Conservation (phyloP, 352 stramenopile genomes). For the Proteromonas lacertae region DNA sequence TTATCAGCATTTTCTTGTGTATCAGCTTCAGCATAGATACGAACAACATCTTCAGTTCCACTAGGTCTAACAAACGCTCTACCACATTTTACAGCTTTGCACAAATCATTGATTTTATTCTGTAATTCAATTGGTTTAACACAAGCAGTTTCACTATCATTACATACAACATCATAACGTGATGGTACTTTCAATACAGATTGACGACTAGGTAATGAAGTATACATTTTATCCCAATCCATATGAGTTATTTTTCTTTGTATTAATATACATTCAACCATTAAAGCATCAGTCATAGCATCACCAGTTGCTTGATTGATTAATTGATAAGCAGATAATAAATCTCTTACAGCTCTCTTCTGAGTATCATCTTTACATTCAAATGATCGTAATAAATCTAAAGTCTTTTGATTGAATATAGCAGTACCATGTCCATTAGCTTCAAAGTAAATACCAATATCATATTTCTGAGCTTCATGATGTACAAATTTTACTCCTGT, state of each 20-base stretch:
- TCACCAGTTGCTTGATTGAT: slow-evolving; percentile 72
- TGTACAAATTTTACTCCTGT: slow-evolving; percentile 93
- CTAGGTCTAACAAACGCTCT: slow-evolving; percentile 65
- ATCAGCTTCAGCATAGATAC: slow-evolving; percentile 80
- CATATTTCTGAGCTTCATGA: slow-evolving; percentile 59
- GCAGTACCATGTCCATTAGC: slow-evolving; percentile 95
- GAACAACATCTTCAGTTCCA: slow-evolving; percentile 85
- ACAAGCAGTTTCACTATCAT: slow-evolving; percentile 18
- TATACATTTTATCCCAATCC: slow-evolving; percentile 67
- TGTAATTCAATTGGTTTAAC: neutral
- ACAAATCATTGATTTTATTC: neutral
- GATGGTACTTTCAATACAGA: slow-evolving; percentile 39
- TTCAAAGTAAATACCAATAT: slow-evolving; percentile 97
- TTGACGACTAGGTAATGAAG: slow-evolving; percentile 55
- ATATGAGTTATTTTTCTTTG: slow-evolving; percentile 1
- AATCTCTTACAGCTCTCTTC: slow-evolving; percentile 19
- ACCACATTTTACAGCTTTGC: neutral
- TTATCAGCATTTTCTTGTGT: slow-evolving; percentile 46
- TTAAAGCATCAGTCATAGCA: slow-evolving; percentile 73
- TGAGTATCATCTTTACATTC: slow-evolving; percentile 19
- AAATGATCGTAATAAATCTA: slow-evolving; percentile 20
- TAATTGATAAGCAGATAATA: neutral
- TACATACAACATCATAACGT: slow-evolving; percentile 9
- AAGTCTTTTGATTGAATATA: slow-evolving; percentile 52
- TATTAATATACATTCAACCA: slow-evolving; percentile 66